phyloP scores from a whole-genome alignment of 108 stramenopile genomes.

The Nitzschia putrida region DNA sequence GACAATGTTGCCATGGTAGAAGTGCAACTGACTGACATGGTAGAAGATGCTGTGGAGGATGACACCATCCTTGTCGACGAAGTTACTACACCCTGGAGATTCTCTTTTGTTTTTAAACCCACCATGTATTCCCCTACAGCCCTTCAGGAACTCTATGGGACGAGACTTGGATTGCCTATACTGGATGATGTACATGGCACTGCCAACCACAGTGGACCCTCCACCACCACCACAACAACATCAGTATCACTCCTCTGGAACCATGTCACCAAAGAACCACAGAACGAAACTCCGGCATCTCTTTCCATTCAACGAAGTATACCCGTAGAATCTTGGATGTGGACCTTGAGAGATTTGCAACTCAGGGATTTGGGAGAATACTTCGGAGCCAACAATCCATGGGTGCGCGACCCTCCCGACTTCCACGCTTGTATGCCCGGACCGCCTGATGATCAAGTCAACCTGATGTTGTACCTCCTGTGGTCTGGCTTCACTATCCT shows the following conservation, averaged over 20 bases:
- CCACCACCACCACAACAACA: neutral
- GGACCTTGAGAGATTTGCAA: constrained; percentile 25
- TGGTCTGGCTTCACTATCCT: constrained; percentile 7
- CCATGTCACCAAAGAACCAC: neutral
- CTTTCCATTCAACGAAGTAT: neutral
- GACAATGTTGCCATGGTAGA: constrained; percentile 42
- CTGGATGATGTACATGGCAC: no score
- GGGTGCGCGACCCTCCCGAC: constrained; percentile 27
- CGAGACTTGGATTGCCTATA: constrained; percentile 2
- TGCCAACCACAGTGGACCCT: neutral
- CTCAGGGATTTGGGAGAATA: constrained; percentile 19
- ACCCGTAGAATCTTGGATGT: constrained; percentile 6
- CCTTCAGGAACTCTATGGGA: neutral
- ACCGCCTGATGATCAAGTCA: constrained; percentile 35
- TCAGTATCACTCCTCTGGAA: constrained; percentile 9
- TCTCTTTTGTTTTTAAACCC: constrained; percentile 38
- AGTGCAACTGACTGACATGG: no score
- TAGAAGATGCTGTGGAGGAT: no score
- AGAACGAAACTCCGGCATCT: constrained; percentile 7
- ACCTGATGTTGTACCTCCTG: constrained; percentile 24
- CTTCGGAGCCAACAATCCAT: constrained; percentile 41
- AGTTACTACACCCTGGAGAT: constrained; percentile 5
- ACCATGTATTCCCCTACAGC: constrained; percentile 13
- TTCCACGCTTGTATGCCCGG: constrained; percentile 45
- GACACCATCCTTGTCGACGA: no score